Percentiles rank a stretch among this genome's conserved stretches.
These are phyloP conservation scores for Vigna angularis DNA, from an alignment of 306 rosid genomes.

Conservation along the genomic window DNA sequence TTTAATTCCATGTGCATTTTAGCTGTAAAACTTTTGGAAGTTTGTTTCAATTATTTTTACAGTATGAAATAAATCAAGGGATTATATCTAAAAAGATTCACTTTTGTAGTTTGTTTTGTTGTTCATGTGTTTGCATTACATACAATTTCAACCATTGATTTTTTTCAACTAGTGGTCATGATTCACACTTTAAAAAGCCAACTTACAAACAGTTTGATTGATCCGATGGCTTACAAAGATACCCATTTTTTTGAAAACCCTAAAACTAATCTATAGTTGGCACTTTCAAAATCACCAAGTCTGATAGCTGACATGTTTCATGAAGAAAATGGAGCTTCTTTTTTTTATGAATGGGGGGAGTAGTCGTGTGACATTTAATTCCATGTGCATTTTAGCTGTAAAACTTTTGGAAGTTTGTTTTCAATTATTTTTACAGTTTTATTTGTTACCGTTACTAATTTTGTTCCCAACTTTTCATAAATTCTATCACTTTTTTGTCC, in stretches of 20 bases:
- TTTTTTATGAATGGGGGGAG: background rate
- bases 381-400: background rate
- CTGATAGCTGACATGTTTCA: background rate
- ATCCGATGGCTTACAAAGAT: background rate
- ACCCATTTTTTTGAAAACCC: background rate
- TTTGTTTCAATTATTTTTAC: background rate
- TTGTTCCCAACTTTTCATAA: slow-evolving; percentile 5
- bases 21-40: background rate
- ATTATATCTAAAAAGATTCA: background rate
- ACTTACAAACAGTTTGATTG: background rate
- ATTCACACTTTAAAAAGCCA: background rate
- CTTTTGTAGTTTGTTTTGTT: background rate
- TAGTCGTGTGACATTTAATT: background rate
- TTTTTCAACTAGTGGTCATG: background rate
- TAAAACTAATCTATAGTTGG: background rate
- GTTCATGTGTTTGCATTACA: background rate
- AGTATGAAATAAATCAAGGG: background rate
- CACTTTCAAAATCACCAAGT: slow-evolving; percentile 5
- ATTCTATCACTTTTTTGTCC: slow-evolving; percentile 1
- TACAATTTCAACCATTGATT: background rate
- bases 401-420: background rate
- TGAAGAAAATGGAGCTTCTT: background rate
- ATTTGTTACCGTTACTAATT: background rate
- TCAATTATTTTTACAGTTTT: background rate
- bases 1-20: slow-evolving; percentile 16